A percentile compares a stretch with the other conserved stretches of the same genome.
These are phyloP conservation scores for Dactylorhiza incarnata DNA, from an alignment of 106 monocot genomes.

Conservation along the genomic window DNA sequence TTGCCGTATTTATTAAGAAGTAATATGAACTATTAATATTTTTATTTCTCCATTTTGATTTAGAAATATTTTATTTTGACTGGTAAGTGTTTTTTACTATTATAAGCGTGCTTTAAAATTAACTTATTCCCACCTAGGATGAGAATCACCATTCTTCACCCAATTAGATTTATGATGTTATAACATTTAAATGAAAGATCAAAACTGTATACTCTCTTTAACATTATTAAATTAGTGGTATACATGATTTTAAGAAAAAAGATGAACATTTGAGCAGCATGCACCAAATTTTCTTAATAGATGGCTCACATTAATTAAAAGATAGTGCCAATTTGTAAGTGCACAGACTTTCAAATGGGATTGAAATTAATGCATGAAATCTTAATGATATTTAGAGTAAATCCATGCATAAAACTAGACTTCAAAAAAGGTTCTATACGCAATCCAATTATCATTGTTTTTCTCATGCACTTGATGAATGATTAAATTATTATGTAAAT, in stretches of 20 bases:
- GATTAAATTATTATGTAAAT: not conserved
- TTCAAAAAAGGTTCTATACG: not conserved
- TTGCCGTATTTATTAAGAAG: not conserved
- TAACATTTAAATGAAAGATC: not conserved
- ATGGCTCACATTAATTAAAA: not conserved
- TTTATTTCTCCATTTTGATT: not conserved
- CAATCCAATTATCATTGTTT: not conserved
- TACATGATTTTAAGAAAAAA: not conserved
- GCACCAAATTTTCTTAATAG: not conserved
- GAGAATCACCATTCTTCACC: not conserved
- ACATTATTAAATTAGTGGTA: not conserved
- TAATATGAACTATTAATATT: not conserved
- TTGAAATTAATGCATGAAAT: not conserved
- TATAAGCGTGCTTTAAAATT: not conserved
- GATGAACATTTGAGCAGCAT: not conserved
- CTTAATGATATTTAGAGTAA: not conserved
- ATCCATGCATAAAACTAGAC: not conserved
- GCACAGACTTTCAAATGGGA: not conserved
- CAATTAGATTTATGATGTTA: not conserved
- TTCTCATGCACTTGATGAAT: not conserved
- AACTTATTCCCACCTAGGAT: not conserved
- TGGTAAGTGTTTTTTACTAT: not conserved
- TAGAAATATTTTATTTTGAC: not conserved
- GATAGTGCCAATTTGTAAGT: not conserved
- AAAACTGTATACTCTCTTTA: not conserved